A percentile compares a stretch with the other conserved stretches of the same genome.
phyloP scores from a whole-genome alignment of 129 eudicot genomes.

The Saposhnikovia divaricata region DNA sequence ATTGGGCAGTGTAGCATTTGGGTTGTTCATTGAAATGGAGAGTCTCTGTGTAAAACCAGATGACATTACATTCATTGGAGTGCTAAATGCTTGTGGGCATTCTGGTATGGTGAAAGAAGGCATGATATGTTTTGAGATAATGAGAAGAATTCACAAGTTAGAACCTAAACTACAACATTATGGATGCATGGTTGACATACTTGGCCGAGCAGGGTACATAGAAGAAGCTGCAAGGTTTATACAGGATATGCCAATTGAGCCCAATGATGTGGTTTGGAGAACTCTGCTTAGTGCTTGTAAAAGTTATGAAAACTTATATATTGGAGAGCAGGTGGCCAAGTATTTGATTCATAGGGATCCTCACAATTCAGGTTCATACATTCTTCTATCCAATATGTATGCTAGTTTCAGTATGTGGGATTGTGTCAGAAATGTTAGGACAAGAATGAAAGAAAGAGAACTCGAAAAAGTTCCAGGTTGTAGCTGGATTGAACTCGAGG shows the following conservation, averaged over 20 bases:
- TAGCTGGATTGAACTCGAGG: slow-evolving; percentile 10
- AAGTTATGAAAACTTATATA: slow-evolving; percentile 15
- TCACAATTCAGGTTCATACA: slow-evolving; percentile 25
- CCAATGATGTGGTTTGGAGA: slow-evolving; percentile 28
- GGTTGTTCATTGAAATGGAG: slow-evolving; percentile 30
- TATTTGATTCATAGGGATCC: slow-evolving; percentile 19
- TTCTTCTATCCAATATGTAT: slow-evolving; percentile 8
- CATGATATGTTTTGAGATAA: slow-evolving; percentile 31
- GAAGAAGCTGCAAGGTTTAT: slow-evolving; percentile 25
- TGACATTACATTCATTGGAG: slow-evolving; percentile 8
- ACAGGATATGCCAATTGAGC: slow-evolving; percentile 3
- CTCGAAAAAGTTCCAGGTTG: neutral
- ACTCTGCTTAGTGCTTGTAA: slow-evolving; percentile 35
- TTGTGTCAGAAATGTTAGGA: slow-evolving; percentile 28
- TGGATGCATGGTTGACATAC: slow-evolving; percentile 9
- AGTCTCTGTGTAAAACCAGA: slow-evolving; percentile 10
- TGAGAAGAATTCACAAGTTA: slow-evolving; percentile 32
- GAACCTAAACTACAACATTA: slow-evolving; percentile 38
- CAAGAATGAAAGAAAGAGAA: slow-evolving; percentile 8
- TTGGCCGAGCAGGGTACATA: slow-evolving; percentile 31
- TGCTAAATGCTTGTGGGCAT: slow-evolving; percentile 10
- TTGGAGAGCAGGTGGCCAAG: slow-evolving; percentile 33
- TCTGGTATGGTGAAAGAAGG: slow-evolving; percentile 7
- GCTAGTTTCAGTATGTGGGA: slow-evolving; percentile 27
- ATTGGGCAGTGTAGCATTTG: slow-evolving; percentile 37